These are phyloP conservation scores for Microdochium nivale DNA, from an alignment of 2,329 filamentous ascomycete species.

Conservation along the genomic window DNA sequence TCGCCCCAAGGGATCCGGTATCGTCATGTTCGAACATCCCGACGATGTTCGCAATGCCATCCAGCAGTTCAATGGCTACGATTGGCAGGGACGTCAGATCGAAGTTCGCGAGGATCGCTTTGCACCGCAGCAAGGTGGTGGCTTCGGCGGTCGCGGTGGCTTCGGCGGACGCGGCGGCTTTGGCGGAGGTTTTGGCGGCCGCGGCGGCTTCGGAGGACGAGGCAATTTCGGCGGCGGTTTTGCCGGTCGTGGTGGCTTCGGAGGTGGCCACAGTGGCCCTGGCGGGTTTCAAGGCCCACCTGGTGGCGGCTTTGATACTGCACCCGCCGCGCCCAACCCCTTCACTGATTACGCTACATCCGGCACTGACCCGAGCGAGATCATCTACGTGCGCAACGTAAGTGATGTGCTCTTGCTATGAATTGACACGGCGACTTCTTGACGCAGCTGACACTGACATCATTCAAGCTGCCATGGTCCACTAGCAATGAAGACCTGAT, in stretches of 20 bases:
- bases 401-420: constrained; percentile 32
- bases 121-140: constrained; percentile 55
- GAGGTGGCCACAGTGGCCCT: constrained; percentile 10
- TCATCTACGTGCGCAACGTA: constrained; percentile 95
- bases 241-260: constrained; percentile 34
- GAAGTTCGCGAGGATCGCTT: constrained; percentile 97
- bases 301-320: constrained; percentile 37
- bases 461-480: constrained; percentile 81
- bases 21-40: constrained; percentile 90
- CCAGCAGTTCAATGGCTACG: constrained; percentile 95
- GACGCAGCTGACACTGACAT: constrained; percentile 9
- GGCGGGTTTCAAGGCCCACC: constrained; percentile 22
- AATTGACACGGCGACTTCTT: neutral
- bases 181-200: constrained; percentile 28
- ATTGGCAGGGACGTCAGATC: constrained; percentile 89
- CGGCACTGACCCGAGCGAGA: constrained; percentile 73
- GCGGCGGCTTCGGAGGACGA: constrained; percentile 32
- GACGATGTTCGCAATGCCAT: constrained; percentile 96
- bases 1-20: constrained; percentile 90
- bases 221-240: constrained; percentile 41
- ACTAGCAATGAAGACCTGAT: constrained; percentile 97
- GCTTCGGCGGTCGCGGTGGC: constrained; percentile 45
- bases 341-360: constrained; percentile 91
- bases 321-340: constrained; percentile 63
- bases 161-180: constrained; percentile 34